A percentile compares a stretch with the other conserved stretches of the same genome.
phyloP scores from a whole-genome alignment of 495 filamentous ascomycete species.

The Astrothelium macrocarpum region DNA sequence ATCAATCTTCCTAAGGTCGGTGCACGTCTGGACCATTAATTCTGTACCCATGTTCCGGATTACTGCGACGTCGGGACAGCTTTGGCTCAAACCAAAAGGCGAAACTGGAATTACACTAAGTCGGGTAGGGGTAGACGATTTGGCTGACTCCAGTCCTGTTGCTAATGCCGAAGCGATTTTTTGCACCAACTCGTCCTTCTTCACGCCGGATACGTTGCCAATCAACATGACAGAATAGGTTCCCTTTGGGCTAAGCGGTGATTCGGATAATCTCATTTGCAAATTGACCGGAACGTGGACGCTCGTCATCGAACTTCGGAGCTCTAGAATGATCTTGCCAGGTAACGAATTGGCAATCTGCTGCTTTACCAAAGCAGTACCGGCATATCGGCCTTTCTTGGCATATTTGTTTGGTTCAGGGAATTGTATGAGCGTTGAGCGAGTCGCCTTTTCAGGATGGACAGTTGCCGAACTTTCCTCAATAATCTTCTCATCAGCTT shows the following conservation, averaged over 20 bases:
- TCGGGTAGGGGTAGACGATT: slow-evolving; percentile 10
- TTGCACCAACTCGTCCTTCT: slow-evolving; percentile 12
- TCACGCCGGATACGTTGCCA: slow-evolving; percentile 16
- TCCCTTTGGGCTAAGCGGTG: slow-evolving; percentile 4
- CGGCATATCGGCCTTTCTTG: not conserved
- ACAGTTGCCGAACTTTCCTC: slow-evolving; percentile 1
- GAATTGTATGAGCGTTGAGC: slow-evolving; percentile 1
- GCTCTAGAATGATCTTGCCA: not conserved
- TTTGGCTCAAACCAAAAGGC: not conserved
- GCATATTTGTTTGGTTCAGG: slow-evolving; percentile 3
- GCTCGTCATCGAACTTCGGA: not conserved
- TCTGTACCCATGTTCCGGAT: slow-evolving; percentile 14
- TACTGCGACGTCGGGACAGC: slow-evolving; percentile 13
- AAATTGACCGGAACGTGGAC: slow-evolving; percentile 7
- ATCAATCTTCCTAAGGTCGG: not conserved
- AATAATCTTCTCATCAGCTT: slow-evolving; percentile 12
- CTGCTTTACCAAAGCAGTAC: not conserved
- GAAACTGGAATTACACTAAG: slow-evolving; percentile 17
- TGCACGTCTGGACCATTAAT: slow-evolving; percentile 18
- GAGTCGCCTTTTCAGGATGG: slow-evolving; percentile 13
- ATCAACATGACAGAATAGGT: slow-evolving; percentile 19
- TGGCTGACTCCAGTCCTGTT: not conserved
- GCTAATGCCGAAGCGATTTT: slow-evolving; percentile 20
- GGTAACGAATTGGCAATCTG: not conserved
- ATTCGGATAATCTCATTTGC: slow-evolving; percentile 13